Evolutionary conservation across 257 asterid species (phyloP).

Genomic region (Solanum raphanifolium): DNA sequence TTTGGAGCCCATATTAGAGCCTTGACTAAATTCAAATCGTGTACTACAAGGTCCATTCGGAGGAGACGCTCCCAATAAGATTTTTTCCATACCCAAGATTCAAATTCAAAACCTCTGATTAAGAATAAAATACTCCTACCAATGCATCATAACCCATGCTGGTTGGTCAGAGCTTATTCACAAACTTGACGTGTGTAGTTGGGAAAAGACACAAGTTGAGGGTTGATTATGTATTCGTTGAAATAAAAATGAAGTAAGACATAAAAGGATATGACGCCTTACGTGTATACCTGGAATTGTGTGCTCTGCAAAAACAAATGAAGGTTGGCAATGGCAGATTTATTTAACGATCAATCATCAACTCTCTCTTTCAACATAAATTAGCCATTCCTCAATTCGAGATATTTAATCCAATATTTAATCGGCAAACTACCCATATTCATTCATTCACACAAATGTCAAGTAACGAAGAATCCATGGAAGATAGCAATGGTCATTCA

Average conservation of each 20-base stretch:
- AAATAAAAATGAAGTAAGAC: neutral
- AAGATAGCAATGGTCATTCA: conserved; percentile 42
- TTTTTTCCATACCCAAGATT: fast-evolving
- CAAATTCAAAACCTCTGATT: fast-evolving
- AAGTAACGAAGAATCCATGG: conserved; percentile 41
- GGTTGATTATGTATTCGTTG: neutral
- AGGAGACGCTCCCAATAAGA: too few relatives aligned
- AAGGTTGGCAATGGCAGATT: neutral
- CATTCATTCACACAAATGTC: conserved; percentile 24
- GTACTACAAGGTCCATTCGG: neutral
- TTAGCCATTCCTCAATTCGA: neutral
- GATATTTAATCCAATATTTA: neutral
- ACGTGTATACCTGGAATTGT: neutral
- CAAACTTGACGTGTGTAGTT: neutral
- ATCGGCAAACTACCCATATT: neutral
- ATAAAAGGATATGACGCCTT: neutral
- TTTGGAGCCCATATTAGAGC: too few relatives aligned
- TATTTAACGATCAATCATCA: neutral
- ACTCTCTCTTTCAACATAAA: neutral
- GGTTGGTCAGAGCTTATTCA: neutral
- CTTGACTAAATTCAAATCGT: too few relatives aligned
- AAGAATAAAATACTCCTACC: fast-evolving
- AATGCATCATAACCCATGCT: too few relatives aligned
- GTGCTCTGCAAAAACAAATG: neutral
- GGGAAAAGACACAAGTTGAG: neutral